These are phyloP conservation scores for Yamadazyma ubonensis DNA, from an alignment of 805 yeast genomes.

Conservation along the genomic window DNA sequence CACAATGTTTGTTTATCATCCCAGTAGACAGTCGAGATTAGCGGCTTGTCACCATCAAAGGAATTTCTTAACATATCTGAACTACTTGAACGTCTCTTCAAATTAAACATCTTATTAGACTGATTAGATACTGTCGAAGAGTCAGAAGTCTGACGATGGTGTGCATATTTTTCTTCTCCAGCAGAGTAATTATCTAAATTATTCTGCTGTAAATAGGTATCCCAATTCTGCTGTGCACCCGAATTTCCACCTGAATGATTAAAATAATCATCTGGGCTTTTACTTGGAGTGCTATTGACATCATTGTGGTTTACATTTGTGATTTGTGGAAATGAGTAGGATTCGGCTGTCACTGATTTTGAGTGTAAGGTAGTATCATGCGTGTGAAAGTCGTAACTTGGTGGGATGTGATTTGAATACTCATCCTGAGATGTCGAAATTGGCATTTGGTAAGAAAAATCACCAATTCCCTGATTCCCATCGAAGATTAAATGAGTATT, in stretches of 20 bases:
- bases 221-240: neutral
- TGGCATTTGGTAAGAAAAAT: neutral
- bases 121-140: constrained; percentile 8
- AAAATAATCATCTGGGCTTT: no score
- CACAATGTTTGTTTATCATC: constrained; percentile 37
- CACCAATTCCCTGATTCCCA: neutral
- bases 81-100: constrained; percentile 7
- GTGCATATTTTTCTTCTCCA: constrained; percentile 2
- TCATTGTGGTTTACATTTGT: no score
- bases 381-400: neutral
- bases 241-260: no score
- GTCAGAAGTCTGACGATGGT: constrained; percentile 13
- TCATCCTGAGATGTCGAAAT: neutral
- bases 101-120: constrained; percentile 1
- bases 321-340: no score
- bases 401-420: neutral
- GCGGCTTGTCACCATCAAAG: constrained; percentile 6
- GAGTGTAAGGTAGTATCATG: no score
- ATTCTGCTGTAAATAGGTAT: constrained; percentile 2
- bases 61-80: neutral
- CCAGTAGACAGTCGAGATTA: constrained; percentile 37
- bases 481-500: no score
- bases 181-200: constrained; percentile 1
- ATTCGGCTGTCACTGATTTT: no score
- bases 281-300: no score